These are phyloP conservation scores for Trichoderma guizhouense DNA, from an alignment of 2,329 filamentous ascomycete genomes.

Conservation along the genomic window DNA sequence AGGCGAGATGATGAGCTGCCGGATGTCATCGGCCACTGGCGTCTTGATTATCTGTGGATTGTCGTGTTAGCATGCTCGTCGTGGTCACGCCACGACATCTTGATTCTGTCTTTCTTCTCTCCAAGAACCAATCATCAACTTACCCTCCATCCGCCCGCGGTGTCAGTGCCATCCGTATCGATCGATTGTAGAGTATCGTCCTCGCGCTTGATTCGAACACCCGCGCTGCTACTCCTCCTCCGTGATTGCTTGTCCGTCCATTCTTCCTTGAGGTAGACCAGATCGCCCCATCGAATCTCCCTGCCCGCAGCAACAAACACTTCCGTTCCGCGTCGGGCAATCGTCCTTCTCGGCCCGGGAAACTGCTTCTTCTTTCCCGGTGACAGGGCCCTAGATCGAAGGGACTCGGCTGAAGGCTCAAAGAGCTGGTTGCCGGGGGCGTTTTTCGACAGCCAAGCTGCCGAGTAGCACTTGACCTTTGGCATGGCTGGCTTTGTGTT, in stretches of 20 bases:
- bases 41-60: constrained; percentile 65
- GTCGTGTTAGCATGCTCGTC: not conserved
- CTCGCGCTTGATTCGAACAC: constrained; percentile 47
- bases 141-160: constrained; percentile 34
- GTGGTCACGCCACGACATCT: not conserved
- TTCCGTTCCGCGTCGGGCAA: constrained; percentile 80
- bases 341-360: constrained; percentile 57
- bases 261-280: constrained; percentile 71
- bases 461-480: constrained; percentile 79
- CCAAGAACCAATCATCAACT: constrained; percentile 19
- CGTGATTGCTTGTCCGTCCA: constrained; percentile 33
- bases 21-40: constrained; percentile 76
- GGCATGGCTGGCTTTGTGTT: constrained; percentile 59
- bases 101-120: not conserved
- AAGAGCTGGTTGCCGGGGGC: constrained; percentile 79
- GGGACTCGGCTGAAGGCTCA: constrained; percentile 43
- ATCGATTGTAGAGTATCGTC: constrained; percentile 37
- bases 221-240: constrained; percentile 31
- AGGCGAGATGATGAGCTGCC: constrained; percentile 81
- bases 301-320: constrained; percentile 85
- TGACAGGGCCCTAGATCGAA: constrained; percentile 37
- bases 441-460: constrained; percentile 78
- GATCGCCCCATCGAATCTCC: constrained; percentile 87
- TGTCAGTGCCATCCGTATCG: constrained; percentile 28
- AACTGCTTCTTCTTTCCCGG: constrained; percentile 43